phyloP scores from a whole-genome alignment of 768 basidiomycete genomes.

The Vararia minispora region DNA sequence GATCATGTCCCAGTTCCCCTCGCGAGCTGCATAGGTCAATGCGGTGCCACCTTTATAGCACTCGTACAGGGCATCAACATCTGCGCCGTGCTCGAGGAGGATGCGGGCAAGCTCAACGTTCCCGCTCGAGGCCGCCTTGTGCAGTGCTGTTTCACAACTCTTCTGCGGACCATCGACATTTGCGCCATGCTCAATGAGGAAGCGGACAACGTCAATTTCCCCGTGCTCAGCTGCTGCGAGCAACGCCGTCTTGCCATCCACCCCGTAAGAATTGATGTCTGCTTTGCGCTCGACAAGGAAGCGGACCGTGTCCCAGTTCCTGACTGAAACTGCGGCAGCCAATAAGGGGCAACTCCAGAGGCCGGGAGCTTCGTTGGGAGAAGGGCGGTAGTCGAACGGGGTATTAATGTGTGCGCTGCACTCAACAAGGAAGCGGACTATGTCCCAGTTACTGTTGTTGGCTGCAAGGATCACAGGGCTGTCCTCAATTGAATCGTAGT shows the following conservation, averaged over 20 bases:
- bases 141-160: background rate
- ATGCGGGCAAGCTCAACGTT: background rate
- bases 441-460: background rate
- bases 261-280: no score
- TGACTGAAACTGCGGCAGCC: no score
- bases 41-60: no score
- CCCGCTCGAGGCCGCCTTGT: background rate
- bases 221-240: background rate
- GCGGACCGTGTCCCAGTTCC: no score
- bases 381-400: no score
- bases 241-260: no score
- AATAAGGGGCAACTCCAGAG: no score
- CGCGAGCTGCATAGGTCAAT: no score
- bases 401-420: background rate
- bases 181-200: background rate
- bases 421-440: background rate
- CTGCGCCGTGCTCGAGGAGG: background rate
- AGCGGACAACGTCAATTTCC: background rate
- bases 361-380: no score
- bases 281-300: no score
- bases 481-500: no score
- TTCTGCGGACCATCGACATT: background rate
- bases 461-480: background rate
- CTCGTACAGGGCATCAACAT: background rate
- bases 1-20: no score